Evolutionary conservation across 2,329 filamentous ascomycete species (phyloP).

Genomic region (Colletotrichum tanaceti): DNA sequence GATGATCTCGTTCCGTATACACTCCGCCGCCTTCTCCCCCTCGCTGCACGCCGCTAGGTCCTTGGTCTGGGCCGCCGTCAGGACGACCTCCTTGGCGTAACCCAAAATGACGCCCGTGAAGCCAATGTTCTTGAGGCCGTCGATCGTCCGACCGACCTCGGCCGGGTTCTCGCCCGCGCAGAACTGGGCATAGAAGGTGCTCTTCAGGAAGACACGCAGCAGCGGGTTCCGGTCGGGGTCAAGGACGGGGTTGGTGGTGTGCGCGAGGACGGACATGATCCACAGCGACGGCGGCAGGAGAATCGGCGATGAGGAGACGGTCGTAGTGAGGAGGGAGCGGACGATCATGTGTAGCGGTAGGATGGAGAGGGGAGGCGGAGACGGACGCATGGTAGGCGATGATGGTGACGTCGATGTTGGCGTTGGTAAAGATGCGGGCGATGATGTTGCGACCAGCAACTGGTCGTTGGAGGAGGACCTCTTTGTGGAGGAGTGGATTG

Average conservation of each 20-base stretch:
- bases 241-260: slow-evolving; percentile 73
- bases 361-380: slow-evolving; percentile 69
- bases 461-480: slow-evolving; percentile 42
- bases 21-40: slow-evolving; percentile 60
- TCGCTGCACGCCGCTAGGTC: slow-evolving; percentile 58
- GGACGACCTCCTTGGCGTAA: slow-evolving; percentile 85
- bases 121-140: slow-evolving; percentile 76
- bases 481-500: slow-evolving; percentile 45
- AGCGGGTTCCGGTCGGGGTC: slow-evolving; percentile 81
- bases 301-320: slow-evolving; percentile 75
- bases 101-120: slow-evolving; percentile 87
- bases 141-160: slow-evolving; percentile 76
- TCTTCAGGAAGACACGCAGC: slow-evolving; percentile 76
- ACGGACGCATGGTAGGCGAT: slow-evolving; percentile 10
- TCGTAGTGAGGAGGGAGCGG: slow-evolving; percentile 75
- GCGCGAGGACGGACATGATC: slow-evolving; percentile 75
- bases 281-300: slow-evolving; percentile 77
- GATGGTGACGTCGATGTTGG: neutral
- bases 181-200: slow-evolving; percentile 91
- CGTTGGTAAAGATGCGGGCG: slow-evolving; percentile 1
- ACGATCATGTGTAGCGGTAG: slow-evolving; percentile 75
- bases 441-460: slow-evolving; percentile 22
- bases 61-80: slow-evolving; percentile 65
- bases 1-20: slow-evolving; percentile 69
- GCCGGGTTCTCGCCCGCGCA: slow-evolving; percentile 81